Conservation (phyloP, 495 filamentous ascomycete species). For the Neurospora hispaniola region DNA sequence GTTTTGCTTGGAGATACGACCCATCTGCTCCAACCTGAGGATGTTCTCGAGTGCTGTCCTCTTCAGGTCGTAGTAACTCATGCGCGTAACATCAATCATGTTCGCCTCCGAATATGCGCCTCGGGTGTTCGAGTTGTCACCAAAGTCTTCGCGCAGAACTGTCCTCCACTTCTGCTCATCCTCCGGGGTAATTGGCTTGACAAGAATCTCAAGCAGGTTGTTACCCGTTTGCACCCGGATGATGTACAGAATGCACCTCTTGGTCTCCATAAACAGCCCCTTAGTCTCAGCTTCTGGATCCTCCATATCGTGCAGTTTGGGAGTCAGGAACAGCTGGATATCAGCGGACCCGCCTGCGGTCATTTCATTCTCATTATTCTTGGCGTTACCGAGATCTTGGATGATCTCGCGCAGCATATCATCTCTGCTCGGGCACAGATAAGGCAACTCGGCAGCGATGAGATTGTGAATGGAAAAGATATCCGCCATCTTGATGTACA, state of each 20-base stretch:
- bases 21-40: conserved; percentile 70
- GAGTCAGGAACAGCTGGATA: conserved; percentile 83
- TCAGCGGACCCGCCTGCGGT: conserved; percentile 77
- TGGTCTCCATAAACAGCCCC: conserved; percentile 93
- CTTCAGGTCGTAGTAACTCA: conserved; percentile 90
- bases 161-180: conserved; percentile 83
- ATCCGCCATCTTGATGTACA: conserved; percentile 98
- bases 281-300: conserved; percentile 90
- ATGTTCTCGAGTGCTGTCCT: conserved; percentile 89
- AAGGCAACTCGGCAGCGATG: conserved; percentile 64
- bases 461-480: conserved; percentile 94
- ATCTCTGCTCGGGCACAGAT: conserved; percentile 67
- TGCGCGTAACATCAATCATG: conserved; percentile 76
- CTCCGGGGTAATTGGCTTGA: conserved; percentile 75
- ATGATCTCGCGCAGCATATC: conserved; percentile 87
- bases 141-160: conserved; percentile 75
- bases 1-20: conserved; percentile 82
- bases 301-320: conserved; percentile 82
- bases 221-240: conserved; percentile 90
- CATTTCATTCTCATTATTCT: conserved; percentile 90
- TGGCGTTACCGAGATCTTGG: conserved; percentile 85
- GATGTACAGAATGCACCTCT: conserved; percentile 93
- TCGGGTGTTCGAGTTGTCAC: conserved; percentile 53
- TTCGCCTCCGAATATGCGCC: conserved; percentile 89
- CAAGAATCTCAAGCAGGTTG: conserved; percentile 89